These are phyloP conservation scores for Cucurbita ficifolia DNA, from an alignment of 306 rosid genomes.

Conservation along the genomic window DNA sequence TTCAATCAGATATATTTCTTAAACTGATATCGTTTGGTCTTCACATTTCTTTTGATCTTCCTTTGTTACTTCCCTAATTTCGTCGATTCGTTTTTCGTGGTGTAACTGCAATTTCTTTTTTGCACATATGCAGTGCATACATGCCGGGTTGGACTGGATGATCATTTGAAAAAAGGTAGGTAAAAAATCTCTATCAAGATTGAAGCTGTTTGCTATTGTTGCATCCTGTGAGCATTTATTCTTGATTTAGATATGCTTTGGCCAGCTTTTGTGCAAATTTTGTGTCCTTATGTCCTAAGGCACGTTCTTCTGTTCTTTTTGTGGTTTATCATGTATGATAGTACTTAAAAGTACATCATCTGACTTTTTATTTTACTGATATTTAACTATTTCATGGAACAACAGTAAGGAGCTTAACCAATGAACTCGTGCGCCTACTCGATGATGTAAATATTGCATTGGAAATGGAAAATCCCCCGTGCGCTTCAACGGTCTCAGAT, in stretches of 20 bases:
- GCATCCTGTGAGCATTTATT: no score
- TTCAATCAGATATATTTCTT: neutral
- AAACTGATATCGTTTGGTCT: no score
- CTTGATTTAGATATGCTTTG: neutral
- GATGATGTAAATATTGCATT: constrained; percentile 29
- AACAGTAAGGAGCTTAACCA: constrained; percentile 18
- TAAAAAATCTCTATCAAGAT: neutral
- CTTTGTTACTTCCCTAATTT: no score
- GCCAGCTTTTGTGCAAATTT: neutral
- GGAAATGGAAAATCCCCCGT: constrained; percentile 11
- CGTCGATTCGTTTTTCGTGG: no score
- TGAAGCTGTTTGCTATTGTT: neutral
- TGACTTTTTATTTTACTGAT: neutral
- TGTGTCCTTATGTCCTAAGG: no score
- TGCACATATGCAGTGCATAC: constrained; percentile 31
- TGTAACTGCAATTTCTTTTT: no score
- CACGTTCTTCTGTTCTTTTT: no score
- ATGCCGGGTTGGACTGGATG: constrained; percentile 45
- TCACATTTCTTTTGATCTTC: no score
- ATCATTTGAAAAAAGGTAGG: constrained; percentile 40
- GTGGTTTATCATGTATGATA: no score
- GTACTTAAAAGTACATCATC: no score
- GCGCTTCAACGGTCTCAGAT: constrained; percentile 9
- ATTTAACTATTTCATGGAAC: no score
- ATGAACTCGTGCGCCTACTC: constrained; percentile 36